Base-by-base conservation (phyloP, 2,329 filamentous ascomycete genomes). In the Microthyrium microscopicum region DNA sequence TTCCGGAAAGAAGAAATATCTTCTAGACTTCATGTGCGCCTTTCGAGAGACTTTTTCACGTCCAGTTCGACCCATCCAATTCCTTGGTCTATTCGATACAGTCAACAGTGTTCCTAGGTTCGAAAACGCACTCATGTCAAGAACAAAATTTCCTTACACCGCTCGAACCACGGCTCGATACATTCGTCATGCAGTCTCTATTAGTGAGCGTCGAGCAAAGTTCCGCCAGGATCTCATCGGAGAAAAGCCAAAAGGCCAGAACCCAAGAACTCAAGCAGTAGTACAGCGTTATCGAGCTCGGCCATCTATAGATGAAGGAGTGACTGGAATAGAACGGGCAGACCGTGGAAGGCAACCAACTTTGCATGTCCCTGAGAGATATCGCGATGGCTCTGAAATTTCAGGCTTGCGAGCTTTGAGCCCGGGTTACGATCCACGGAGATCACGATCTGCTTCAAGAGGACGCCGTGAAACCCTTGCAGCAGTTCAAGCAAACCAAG, bases 1-100 rank as follows among this genome's bases (percentile, higher is more conserved):
- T 29, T 62, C 57, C 19, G 54, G 55, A 0, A 54, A 72, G 40
- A 66, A 69, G 42, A 60, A 60, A n/a, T 61, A 71, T 39, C 73
- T 81, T 55, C 79, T 78, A 42, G 55, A 65, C 5, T 85, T 79
- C 46, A 78, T 87, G 71, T 78, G 75, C 42, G 73, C 70, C 0
- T 89, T 89, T 47, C 68, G 79, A 15, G 77, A 85, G 51, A 87
- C 80, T 0, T 89, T 89, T 47, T 78, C 74, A 26, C 62, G 81
- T 1, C 79, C 79, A 0, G 76, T 84, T 2, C 8, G n/a, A 22
- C 20, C 20, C 13, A 82, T 87, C 39, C 66, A 68, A 2, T 85
- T 87, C 43, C 60, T 89, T 2, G 81, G 81, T 0, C 62, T 89
- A 0, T 89, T 87, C 41, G 80, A 87, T 44, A 84, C 78, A 0